Evolutionary conservation across 768 basidiomycete species (phyloP).

Genomic region (Coprinellus micaceus): DNA sequence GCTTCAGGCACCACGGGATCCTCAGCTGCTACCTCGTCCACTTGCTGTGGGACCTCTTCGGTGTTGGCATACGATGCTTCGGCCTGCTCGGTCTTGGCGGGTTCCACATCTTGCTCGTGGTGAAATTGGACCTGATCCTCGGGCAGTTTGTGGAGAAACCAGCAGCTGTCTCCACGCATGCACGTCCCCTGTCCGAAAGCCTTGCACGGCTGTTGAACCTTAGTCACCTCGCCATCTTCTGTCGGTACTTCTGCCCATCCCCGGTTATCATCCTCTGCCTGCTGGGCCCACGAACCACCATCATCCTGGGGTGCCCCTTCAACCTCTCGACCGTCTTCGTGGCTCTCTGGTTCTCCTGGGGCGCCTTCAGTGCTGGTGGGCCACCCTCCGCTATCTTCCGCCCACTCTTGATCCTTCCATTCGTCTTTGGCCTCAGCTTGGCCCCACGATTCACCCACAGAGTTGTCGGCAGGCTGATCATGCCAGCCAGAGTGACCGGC

Average conservation of each 20-base stretch:
- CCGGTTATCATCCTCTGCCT: slow-evolving; percentile 10
- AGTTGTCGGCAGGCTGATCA: not conserved
- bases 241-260: slow-evolving; percentile 11
- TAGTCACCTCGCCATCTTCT: not conserved
- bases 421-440: not conserved
- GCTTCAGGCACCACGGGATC: not conserved
- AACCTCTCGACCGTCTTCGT: too few species aligned
- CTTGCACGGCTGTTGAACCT: slow-evolving; percentile 28
- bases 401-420: not conserved
- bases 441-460: not conserved
- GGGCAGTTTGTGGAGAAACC: slow-evolving; percentile 24
- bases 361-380: too few species aligned
- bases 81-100: not conserved
- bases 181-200: slow-evolving; percentile 35
- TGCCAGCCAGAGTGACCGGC: not conserved
- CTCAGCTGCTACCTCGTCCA: not conserved
- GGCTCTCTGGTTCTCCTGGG: too few species aligned
- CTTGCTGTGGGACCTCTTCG: not conserved
- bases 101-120: not conserved
- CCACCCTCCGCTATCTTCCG: not conserved
- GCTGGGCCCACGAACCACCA: slow-evolving; percentile 7
- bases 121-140: slow-evolving; percentile 11
- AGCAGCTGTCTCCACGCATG: slow-evolving; percentile 24
- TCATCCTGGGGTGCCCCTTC: too few species aligned
- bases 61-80: not conserved